Evolutionary conservation across 345 rosid species (phyloP), one percentile per base, ranked within the genome.

Genomic region (Euphorbia tirucalli): DNA sequence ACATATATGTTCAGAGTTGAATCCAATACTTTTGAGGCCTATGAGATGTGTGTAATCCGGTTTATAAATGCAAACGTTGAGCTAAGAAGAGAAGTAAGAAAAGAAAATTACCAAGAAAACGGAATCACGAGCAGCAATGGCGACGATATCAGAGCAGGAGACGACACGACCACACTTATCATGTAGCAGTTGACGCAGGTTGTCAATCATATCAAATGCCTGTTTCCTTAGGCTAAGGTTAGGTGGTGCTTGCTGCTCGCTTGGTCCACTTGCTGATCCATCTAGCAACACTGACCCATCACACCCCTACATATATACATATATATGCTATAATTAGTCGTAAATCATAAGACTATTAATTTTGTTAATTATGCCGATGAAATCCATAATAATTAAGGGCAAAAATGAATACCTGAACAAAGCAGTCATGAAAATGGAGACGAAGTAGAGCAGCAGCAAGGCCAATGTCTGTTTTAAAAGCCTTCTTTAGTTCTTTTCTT

Each of bases 371-470:
- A n/a, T n/a, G n/a, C n/a, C n/a, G n/a, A n/a, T n/a, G n/a, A n/a
- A n/a, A n/a, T n/a, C n/a, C n/a, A n/a, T n/a, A n/a, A n/a, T n/a
- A n/a, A n/a, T n/a, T n/a, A n/a, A n/a, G n/a, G n/a, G n/a, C n/a
- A n/a, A n/a, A n/a, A n/a, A n/a, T n/a, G 2, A n/a, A 7, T 61
- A 89, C 98, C 98, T 87, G 87, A 70, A 93, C 98, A 61, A 91
- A 93, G 88, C 98, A 93, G 70, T 89, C 93, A 50, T 89, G 97
- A 79, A 91, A 93, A n/a, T n/a, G n/a, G n/a, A n/a, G n/a, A n/a
- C n/a, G n/a, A n/a, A n/a, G n/a, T n/a, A n/a, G n/a, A n/a, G 76
- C 97, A 25, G 98, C 98, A 63, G 97, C 98, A 60, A 82, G 92
- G 70, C 92, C 98, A 25, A 88, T 84, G 27, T 91, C 97, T 11